Percentiles rank a stretch among this genome's conserved stretches.
Evolutionary conservation across 352 stramenopile species (phyloP).

Genomic region (Globisporangium polare): DNA sequence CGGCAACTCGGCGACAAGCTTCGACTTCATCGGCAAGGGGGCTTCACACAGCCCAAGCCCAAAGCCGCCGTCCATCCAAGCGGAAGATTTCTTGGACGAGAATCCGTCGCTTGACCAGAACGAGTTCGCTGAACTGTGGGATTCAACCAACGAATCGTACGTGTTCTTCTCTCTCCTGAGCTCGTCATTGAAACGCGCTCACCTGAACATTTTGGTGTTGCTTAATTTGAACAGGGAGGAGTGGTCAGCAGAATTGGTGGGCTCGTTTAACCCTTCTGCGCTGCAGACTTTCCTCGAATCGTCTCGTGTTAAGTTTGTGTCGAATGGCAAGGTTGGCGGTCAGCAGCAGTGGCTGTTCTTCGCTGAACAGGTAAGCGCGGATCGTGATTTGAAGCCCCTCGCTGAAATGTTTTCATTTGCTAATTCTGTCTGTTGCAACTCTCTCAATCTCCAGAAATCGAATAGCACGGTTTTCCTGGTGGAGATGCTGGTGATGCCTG

Average conservation of each 20-base stretch:
- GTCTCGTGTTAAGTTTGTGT: conserved; percentile 58
- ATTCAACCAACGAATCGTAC: conserved; percentile 75
- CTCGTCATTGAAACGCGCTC: neutral
- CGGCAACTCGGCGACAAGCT: conserved; percentile 28
- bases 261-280: conserved; percentile 48
- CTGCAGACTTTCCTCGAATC: conserved; percentile 60
- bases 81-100: conserved; percentile 60
- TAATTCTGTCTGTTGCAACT: conserved; percentile 3
- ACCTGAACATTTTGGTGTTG: neutral
- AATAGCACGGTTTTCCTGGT: conserved; percentile 82
- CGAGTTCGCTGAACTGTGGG: conserved; percentile 75
- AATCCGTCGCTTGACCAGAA: conserved; percentile 38
- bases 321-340: conserved; percentile 72
- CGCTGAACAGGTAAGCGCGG: conserved; percentile 59
- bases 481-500: conserved; percentile 75
- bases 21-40: conserved; percentile 36
- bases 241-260: conserved; percentile 59
- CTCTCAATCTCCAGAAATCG: conserved; percentile 31
- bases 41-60: conserved; percentile 11
- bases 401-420: conserved; percentile 2
- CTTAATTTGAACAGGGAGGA: conserved; percentile 45
- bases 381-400: neutral
- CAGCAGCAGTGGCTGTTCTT: conserved; percentile 79
- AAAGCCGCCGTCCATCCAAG: conserved; percentile 29
- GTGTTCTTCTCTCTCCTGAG: conserved; percentile 13